phyloP scores from a whole-genome alignment of 1,284 basidiomycete genomes.

The Kwoniella shivajii region DNA sequence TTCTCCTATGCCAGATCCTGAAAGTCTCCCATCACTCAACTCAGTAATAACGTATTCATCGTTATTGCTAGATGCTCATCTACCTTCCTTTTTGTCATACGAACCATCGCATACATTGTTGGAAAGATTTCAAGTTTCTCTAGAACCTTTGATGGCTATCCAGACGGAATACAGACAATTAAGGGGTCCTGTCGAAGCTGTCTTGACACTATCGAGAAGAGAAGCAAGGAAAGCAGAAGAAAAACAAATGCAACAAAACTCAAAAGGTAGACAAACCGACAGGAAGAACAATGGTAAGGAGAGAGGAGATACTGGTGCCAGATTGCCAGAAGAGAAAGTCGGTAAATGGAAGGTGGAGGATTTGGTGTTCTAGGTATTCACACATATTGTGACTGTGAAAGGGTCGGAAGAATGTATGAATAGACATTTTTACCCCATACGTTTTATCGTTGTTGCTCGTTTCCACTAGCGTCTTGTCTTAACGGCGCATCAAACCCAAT shows the following conservation, averaged over 20 bases:
- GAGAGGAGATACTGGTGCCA: background rate
- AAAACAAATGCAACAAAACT: conserved; percentile 13
- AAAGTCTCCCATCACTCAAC: conserved; percentile 10
- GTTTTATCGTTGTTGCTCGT: too few species aligned
- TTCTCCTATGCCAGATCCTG: background rate
- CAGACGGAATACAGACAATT: conserved; percentile 47
- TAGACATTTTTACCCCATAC: too few species aligned
- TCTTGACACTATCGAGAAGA: conserved; percentile 39
- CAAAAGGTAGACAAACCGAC: conserved; percentile 7
- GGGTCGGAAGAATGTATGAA: too few species aligned
- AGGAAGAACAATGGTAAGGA: background rate
- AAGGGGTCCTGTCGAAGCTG: conserved; percentile 48
- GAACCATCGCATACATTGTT: conserved; percentile 35
- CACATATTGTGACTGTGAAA: conserved; percentile 57
- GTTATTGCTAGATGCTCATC: conserved; percentile 51
- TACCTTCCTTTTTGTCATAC: conserved; percentile 45
- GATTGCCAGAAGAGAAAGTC: conserved; percentile 40
- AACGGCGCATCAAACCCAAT: too few species aligned
- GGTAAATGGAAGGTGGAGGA: conserved; percentile 52
- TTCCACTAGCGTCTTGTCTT: too few species aligned
- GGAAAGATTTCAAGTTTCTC: conserved; percentile 29
- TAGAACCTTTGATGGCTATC: conserved; percentile 40
- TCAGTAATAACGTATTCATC: conserved; percentile 41
- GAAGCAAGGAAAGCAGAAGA: conserved; percentile 20
- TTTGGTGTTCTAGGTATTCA: conserved; percentile 37